A percentile compares a stretch with the other conserved stretches of the same genome.
phyloP scores from a whole-genome alignment of 306 rosid species.

The Abrus precatorius region DNA sequence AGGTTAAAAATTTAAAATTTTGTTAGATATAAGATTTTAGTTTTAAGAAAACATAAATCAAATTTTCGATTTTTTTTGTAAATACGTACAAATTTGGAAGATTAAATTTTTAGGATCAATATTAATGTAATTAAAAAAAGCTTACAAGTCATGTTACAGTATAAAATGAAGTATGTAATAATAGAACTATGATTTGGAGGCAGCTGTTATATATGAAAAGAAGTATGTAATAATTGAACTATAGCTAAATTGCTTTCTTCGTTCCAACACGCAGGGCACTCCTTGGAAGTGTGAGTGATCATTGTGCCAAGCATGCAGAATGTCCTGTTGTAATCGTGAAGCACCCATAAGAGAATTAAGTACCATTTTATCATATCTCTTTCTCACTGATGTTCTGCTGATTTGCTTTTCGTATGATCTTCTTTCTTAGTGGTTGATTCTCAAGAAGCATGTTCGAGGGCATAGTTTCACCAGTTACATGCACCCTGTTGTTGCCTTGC shows the following conservation, averaged over 20 bases:
- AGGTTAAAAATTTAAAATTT: too few relatives aligned
- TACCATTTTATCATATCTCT: too few relatives aligned
- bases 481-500: background rate
- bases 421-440: background rate
- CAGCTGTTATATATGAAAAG: background rate
- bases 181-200: background rate
- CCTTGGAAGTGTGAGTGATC: constrained; percentile 87
- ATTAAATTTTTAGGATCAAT: too few relatives aligned
- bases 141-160: too few relatives aligned
- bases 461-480: background rate
- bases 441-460: background rate
- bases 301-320: constrained; percentile 74
- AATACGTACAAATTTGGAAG: too few relatives aligned
- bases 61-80: too few relatives aligned
- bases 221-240: background rate
- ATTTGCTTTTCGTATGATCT: constrained; percentile 3
- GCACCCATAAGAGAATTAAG: constrained; percentile 46
- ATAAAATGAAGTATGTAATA: too few relatives aligned
- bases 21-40: too few relatives aligned
- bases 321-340: constrained; percentile 89
- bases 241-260: background rate
- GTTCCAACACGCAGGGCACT: constrained; percentile 63
- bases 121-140: too few relatives aligned
- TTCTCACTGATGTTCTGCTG: background rate
- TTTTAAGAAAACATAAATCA: too few relatives aligned